Evolutionary conservation across 257 asterid genomes (phyloP).

Genomic region (Capsicum pubescens): DNA sequence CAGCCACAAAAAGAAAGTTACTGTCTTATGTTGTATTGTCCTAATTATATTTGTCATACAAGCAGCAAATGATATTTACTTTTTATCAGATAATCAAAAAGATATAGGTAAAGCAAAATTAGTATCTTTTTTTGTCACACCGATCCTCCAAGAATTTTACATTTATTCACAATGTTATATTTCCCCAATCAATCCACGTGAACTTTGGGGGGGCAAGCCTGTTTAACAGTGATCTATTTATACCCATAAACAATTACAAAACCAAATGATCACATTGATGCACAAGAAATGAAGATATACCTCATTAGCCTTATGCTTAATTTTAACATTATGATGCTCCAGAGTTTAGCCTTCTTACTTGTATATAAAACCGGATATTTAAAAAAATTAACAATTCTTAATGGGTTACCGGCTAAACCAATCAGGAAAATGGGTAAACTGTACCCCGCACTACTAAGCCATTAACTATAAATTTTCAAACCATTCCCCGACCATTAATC

Average conservation of each 20-base stretch:
- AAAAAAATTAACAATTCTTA: neutral
- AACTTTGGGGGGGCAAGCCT: neutral
- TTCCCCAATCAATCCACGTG: neutral
- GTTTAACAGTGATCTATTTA: neutral
- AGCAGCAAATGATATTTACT: neutral
- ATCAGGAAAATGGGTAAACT: neutral
- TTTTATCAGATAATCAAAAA: neutral
- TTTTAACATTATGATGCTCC: neutral
- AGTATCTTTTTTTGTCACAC: neutral
- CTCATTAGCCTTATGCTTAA: neutral
- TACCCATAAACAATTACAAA: neutral
- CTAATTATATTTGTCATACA: conserved; percentile 14
- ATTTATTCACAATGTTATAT: neutral
- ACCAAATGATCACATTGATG: neutral
- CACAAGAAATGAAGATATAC: conserved; percentile 4
- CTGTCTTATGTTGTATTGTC: neutral
- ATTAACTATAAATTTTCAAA: neutral
- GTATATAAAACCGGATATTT: neutral
- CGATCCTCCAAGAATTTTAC: neutral
- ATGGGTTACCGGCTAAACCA: neutral
- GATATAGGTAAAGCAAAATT: neutral
- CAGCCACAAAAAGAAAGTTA: neutral
- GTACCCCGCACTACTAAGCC: neutral
- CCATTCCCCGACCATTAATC: neutral
- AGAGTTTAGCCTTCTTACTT: neutral